Evolutionary conservation across 1,284 basidiomycete species (phyloP).

Genomic region (Austroboletus niveus): DNA sequence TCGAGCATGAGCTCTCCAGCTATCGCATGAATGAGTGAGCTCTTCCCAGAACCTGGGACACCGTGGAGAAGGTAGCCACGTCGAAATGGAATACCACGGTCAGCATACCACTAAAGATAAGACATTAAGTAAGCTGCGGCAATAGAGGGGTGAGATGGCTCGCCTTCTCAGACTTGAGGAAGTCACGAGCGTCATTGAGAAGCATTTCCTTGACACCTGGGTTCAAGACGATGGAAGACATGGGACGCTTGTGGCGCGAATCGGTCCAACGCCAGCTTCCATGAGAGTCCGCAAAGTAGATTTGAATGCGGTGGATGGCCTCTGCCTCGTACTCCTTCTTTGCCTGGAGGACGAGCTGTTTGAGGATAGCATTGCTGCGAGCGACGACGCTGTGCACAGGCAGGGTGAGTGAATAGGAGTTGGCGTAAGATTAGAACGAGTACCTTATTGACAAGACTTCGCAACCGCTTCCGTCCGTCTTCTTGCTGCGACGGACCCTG

Average conservation of each 20-base stretch:
- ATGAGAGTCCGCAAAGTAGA: conserved; percentile 84
- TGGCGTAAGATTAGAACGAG: conserved; percentile 18
- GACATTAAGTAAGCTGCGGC: not conserved
- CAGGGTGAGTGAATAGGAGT: conserved; percentile 9
- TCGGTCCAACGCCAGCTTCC: conserved; percentile 83
- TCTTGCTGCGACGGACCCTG: conserved; percentile 64
- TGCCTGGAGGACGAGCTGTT: conserved; percentile 83
- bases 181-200: conserved; percentile 74
- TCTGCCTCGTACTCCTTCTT: conserved; percentile 83
- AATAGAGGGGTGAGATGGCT: conserved; percentile 8
- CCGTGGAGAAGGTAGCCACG: conserved; percentile 83
- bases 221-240: conserved; percentile 77
- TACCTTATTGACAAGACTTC: conserved; percentile 75
- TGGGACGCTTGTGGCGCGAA: conserved; percentile 75
- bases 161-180: conserved; percentile 76
- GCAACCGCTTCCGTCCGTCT: conserved; percentile 59
- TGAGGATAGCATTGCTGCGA: conserved; percentile 73
- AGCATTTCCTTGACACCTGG: conserved; percentile 85
- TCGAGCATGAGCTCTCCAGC: conserved; percentile 79
- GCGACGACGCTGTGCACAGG: conserved; percentile 61
- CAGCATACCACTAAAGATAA: conserved; percentile 55
- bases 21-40: conserved; percentile 79
- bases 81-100: conserved; percentile 77
- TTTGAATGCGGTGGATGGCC: conserved; percentile 78
- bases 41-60: conserved; percentile 79